phyloP scores from a whole-genome alignment of 805 yeast species.

The Cyberlindnera euphorbiiphila region DNA sequence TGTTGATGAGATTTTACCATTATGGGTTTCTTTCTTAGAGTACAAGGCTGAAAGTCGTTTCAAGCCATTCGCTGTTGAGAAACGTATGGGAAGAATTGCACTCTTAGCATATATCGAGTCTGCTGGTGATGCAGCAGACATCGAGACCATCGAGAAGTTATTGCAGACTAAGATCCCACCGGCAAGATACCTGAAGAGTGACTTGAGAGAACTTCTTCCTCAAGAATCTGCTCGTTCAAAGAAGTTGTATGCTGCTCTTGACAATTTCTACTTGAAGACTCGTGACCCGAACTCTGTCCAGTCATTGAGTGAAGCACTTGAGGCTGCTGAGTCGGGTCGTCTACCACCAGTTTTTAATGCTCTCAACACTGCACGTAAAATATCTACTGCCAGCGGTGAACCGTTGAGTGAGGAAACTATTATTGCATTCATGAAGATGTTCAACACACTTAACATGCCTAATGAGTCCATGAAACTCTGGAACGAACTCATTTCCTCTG shows the following conservation, averaged over 20 bases:
- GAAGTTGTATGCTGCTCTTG: conserved; percentile 7
- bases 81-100: conserved; percentile 2
- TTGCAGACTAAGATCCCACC: conserved; percentile 17
- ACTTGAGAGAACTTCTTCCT: conserved; percentile 6
- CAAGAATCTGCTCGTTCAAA: conserved; percentile 8
- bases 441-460: conserved; percentile 33
- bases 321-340: conserved; percentile 19
- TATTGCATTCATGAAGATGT: conserved; percentile 44
- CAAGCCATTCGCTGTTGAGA: conserved; percentile 7
- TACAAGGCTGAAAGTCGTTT: conserved; percentile 10
- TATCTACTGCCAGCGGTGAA: conserved; percentile 28
- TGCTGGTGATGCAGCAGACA: conserved; percentile 6
- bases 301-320: conserved; percentile 17
- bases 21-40: conserved; percentile 26
- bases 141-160: conserved; percentile 14
- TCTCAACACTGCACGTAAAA: conserved; percentile 19
- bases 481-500: conserved; percentile 41
- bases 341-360: conserved; percentile 14
- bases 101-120: conserved; percentile 21
- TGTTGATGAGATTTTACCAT: conserved; percentile 13
- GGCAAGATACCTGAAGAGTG: background rate
- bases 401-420: conserved; percentile 40
- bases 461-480: conserved; percentile 43
- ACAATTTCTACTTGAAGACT: conserved; percentile 10
- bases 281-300: conserved; percentile 24